These are phyloP conservation scores for Xanthoparmelia taractica DNA, from an alignment of 495 filamentous ascomycete genomes.

Conservation along the genomic window DNA sequence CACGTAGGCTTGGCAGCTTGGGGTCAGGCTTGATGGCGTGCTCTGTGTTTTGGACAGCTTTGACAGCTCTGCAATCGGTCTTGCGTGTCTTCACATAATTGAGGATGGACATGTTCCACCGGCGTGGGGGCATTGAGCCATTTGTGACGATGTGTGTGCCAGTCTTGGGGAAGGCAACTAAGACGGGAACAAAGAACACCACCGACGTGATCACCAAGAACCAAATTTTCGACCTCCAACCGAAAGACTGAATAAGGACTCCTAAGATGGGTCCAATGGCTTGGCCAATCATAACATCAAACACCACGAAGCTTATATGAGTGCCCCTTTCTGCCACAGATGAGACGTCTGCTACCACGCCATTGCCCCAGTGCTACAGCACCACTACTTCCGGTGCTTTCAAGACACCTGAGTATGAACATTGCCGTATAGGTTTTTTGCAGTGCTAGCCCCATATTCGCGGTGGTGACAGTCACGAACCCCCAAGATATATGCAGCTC, in stretches of 20 bases:
- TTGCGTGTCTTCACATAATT: conserved; percentile 21
- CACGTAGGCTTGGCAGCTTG: neutral
- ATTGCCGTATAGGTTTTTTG: conserved; percentile 41
- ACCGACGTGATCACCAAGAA: conserved; percentile 55
- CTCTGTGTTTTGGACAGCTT: neutral
- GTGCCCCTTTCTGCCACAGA: conserved; percentile 40
- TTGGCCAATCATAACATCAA: conserved; percentile 39
- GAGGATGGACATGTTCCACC: conserved; percentile 33
- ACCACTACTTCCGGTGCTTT: conserved; percentile 42
- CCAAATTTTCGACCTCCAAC: conserved; percentile 69
- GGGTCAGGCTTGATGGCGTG: neutral
- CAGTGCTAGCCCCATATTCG: conserved; percentile 43
- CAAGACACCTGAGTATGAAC: conserved; percentile 43
- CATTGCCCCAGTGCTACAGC: conserved; percentile 37
- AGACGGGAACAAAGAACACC: conserved; percentile 25
- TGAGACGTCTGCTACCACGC: conserved; percentile 37
- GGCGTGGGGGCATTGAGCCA: conserved; percentile 35
- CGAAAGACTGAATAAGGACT: conserved; percentile 52
- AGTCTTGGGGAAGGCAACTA: conserved; percentile 37
- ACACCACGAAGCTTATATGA: conserved; percentile 39
- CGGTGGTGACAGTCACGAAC: conserved; percentile 39
- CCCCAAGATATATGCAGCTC: conserved; percentile 38
- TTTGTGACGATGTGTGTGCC: conserved; percentile 43
- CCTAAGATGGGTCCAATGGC: conserved; percentile 57
- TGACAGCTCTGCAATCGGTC: conserved; percentile 29